Evolutionary conservation across 116 monocot species (phyloP).

Genomic region (Posidonia oceanica): DNA sequence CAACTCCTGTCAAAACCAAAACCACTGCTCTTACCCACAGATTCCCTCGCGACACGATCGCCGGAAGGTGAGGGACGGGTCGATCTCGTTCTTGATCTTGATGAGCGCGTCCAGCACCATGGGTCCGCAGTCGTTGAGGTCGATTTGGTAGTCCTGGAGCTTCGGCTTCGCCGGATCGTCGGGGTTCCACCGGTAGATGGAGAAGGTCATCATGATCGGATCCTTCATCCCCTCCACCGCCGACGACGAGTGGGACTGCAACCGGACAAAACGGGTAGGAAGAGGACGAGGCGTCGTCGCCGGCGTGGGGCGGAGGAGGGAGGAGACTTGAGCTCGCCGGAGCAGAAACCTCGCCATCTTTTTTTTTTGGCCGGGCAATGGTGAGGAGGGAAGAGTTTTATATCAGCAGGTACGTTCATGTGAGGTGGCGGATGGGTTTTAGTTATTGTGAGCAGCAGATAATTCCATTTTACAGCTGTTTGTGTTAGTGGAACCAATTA

Average conservation of each 20-base stretch:
- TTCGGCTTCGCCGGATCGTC: conserved; percentile 48
- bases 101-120: conserved; percentile 95
- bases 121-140: conserved; percentile 79
- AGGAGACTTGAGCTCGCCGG: conserved; percentile 11
- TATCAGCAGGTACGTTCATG: too few relatives aligned
- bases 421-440: too few relatives aligned
- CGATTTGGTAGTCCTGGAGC: conserved; percentile 63
- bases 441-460: too few relatives aligned
- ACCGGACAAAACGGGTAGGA: conserved; percentile 15
- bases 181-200: conserved; percentile 94
- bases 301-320: conserved; percentile 23
- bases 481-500: too few relatives aligned
- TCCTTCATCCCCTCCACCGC: conserved; percentile 14
- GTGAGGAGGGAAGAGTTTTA: not conserved
- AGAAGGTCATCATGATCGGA: conserved; percentile 52
- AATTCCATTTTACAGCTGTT: too few relatives aligned
- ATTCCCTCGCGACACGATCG: conserved; percentile 94
- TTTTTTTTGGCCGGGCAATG: not conserved
- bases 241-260: conserved; percentile 26
- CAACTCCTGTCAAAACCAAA: too few relatives aligned
- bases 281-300: not conserved
- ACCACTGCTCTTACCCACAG: conserved; percentile 31
- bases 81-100: conserved; percentile 95
- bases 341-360: conserved; percentile 5
- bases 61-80: conserved; percentile 73